Base-by-base conservation (phyloP, 441 rosid genomes). In the Aleurites moluccanus region DNA sequence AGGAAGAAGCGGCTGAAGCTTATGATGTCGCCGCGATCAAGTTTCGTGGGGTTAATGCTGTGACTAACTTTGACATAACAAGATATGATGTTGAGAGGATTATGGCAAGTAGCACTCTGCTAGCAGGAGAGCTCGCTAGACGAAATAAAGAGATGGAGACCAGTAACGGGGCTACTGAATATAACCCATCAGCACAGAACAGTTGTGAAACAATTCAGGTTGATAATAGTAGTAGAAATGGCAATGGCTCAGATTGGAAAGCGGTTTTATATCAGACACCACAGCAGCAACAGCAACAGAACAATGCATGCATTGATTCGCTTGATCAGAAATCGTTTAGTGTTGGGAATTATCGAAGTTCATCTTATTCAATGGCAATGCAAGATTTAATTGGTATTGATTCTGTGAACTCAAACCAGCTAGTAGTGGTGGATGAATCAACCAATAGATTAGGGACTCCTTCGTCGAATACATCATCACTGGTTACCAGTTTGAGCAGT, bases 1-100 rank as follows among this genome's bases (percentile, higher is more conserved):
- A 95, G 83, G 99, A 95, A 85, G 99, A 92, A 83, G 99, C 99
- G 38, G 99, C 99, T 5, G 97, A 93, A 80, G 97, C 99, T 28
- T 95, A 95, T 35, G 98, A 95, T 73, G 73, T 95, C 16, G 99
- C 99, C 2, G 98, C 99, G 0, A 92, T 95, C 33, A 93, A 95
- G 85, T 95, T 91, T 74, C 94, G 99, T 0, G 99, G 99, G 25
- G 90, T 84, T 3, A 92, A 90, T 77, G 99, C 98, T 2, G 99
- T 92, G 71, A 95, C 99, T 53, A 95, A 95, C 86, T 95, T 95
- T 13, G 97, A 95, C 83, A 86, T 87, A 25, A 82, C 88, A 4
- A 81, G 92, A 69, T 90, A 89, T 49, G 87, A 89, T 69, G 92
- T 89, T 47, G 91, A 85, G 59, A 87, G 82, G 82, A 90, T 90